phyloP scores from a whole-genome alignment of 1,284 basidiomycete species.

The Cryptococcus neoformans region DNA sequence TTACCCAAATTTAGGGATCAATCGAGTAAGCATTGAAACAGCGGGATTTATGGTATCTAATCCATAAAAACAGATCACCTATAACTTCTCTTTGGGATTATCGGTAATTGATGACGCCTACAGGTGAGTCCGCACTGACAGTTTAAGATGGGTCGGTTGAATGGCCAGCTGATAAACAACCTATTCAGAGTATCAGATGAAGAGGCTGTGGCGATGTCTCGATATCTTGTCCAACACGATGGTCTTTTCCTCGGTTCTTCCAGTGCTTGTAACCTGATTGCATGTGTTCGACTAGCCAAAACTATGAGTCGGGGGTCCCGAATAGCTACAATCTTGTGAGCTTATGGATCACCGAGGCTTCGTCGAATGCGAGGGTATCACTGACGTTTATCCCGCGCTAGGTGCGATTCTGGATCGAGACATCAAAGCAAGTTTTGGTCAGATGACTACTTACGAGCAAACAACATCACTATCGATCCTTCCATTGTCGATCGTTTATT shows the following conservation, averaged over 20 bases:
- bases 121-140: slow-evolving; percentile 54
- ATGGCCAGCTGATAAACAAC: too few relatives aligned
- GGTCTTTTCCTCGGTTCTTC: slow-evolving; percentile 95
- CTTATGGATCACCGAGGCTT: slow-evolving; percentile 3
- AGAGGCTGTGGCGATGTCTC: slow-evolving; percentile 89
- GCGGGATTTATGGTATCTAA: too few relatives aligned
- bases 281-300: slow-evolving; percentile 74
- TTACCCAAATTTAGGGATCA: slow-evolving; percentile 14
- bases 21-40: slow-evolving; percentile 12
- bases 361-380: not conserved
- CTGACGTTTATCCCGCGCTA: slow-evolving; percentile 32
- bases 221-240: slow-evolving; percentile 81
- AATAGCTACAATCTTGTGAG: slow-evolving; percentile 82
- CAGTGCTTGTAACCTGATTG: slow-evolving; percentile 92
- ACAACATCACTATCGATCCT: slow-evolving; percentile 57
- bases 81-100: slow-evolving; percentile 77
- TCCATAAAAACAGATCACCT: slow-evolving; percentile 54
- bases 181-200: slow-evolving; percentile 70
- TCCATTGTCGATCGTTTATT: slow-evolving; percentile 33
- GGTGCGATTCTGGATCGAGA: slow-evolving; percentile 77
- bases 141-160: too few relatives aligned
- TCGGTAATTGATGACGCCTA: slow-evolving; percentile 82
- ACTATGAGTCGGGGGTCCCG: slow-evolving; percentile 60
- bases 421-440: slow-evolving; percentile 87
- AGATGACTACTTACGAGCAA: slow-evolving; percentile 66